A percentile compares a stretch with the other conserved stretches of the same genome.
phyloP scores from a whole-genome alignment of 495 filamentous ascomycete species.

The Glutinoglossum americanum region DNA sequence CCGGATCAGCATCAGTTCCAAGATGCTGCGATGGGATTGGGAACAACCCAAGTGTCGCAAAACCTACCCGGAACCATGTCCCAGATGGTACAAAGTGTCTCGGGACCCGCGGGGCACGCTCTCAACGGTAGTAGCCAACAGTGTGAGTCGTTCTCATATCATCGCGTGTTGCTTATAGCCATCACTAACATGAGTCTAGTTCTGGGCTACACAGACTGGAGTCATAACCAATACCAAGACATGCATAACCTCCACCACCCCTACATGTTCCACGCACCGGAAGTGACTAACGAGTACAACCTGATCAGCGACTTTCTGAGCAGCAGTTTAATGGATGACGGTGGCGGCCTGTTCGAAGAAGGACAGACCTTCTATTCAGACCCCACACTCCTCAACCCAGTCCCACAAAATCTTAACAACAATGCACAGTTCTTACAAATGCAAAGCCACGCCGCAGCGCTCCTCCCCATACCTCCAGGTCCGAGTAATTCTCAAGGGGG shows the following conservation, averaged over 20 bases:
- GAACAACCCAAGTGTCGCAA: background rate
- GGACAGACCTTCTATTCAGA: constrained; percentile 27
- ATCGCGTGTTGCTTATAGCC: constrained; percentile 7
- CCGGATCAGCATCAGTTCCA: constrained; percentile 11
- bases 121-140: constrained; percentile 38
- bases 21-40: constrained; percentile 7
- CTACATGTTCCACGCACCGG: constrained; percentile 87
- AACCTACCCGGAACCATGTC: background rate
- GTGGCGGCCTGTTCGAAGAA: constrained; percentile 18
- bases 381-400: constrained; percentile 27
- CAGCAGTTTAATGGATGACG: constrained; percentile 66
- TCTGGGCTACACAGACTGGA: constrained; percentile 47
- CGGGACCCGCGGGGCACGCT: constrained; percentile 5
- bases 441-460: background rate
- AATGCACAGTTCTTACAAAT: constrained; percentile 6
- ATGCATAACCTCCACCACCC: constrained; percentile 86
- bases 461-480: constrained; percentile 12
- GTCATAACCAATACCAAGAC: constrained; percentile 67
- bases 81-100: background rate
- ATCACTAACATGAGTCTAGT: constrained; percentile 19
- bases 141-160: constrained; percentile 38
- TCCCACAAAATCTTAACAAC: constrained; percentile 5
- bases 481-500: constrained; percentile 25
- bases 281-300: constrained; percentile 90
- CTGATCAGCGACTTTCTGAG: constrained; percentile 89